Evolutionary conservation across 1,284 basidiomycete species (phyloP).

Genomic region (Ustilago shanxiensis): DNA sequence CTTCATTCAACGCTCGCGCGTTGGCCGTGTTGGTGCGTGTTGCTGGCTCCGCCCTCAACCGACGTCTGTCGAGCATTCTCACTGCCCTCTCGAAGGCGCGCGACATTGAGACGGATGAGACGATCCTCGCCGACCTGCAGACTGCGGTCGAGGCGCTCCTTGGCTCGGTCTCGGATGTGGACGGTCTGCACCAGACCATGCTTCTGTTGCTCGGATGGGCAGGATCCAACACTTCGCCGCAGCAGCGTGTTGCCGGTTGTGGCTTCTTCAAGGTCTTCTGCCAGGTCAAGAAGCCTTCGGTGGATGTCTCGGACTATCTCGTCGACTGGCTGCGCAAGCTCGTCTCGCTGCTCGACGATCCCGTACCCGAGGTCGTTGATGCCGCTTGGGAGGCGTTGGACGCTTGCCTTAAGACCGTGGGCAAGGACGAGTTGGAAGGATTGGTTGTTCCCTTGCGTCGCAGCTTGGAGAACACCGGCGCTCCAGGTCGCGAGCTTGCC

Average conservation of each 20-base stretch:
- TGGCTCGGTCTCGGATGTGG: constrained; percentile 57
- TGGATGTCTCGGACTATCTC: constrained; percentile 75
- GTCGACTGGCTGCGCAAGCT: constrained; percentile 96
- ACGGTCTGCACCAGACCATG: constrained; percentile 68
- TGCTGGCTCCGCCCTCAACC: constrained; percentile 87
- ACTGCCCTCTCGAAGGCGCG: constrained; percentile 64
- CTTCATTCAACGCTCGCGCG: constrained; percentile 94
- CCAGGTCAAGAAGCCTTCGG: constrained; percentile 54
- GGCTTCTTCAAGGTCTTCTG: constrained; percentile 62
- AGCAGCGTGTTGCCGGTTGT: constrained; percentile 59
- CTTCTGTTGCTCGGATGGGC: constrained; percentile 68
- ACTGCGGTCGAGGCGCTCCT: constrained; percentile 58
- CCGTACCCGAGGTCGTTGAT: constrained; percentile 79
- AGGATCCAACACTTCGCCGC: constrained; percentile 45
- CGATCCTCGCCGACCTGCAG: constrained; percentile 37
- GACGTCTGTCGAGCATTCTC: constrained; percentile 58
- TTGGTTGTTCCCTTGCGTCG: constrained; percentile 79
- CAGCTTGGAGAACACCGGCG: constrained; percentile 86
- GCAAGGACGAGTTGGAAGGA: constrained; percentile 90
- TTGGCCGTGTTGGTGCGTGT: constrained; percentile 91
- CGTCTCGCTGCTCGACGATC: constrained; percentile 86
- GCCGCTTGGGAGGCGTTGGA: constrained; percentile 88
- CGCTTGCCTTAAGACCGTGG: constrained; percentile 87
- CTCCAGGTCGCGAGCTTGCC: constrained; percentile 82
- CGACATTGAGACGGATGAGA: constrained; percentile 58